phyloP scores from a whole-genome alignment of 2,329 filamentous ascomycete genomes.

The Aspergillus novofumigatus region DNA sequence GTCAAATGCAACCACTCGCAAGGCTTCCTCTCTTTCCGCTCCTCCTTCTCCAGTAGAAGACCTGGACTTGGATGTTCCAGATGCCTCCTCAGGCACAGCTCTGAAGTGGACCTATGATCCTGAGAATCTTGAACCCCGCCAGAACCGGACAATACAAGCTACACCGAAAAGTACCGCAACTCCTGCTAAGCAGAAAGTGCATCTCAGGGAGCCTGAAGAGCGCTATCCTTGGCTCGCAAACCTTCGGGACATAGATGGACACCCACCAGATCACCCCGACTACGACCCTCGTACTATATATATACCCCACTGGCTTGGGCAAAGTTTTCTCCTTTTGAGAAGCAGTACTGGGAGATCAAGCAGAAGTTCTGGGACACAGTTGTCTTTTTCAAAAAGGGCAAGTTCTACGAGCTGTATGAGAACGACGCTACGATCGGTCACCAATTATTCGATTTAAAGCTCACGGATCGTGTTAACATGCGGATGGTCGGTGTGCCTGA shows the following conservation, averaged over 20 bases:
- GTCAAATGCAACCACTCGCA: conserved; percentile 41
- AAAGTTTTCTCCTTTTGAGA: conserved; percentile 90
- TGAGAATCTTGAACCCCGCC: conserved; percentile 50
- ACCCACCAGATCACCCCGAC: conserved; percentile 74
- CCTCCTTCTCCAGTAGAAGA: conserved; percentile 54
- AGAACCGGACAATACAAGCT: conserved; percentile 42
- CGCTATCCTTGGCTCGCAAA: conserved; percentile 89
- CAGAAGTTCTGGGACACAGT: conserved; percentile 96
- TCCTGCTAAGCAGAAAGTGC: conserved; percentile 60
- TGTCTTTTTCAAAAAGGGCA: conserved; percentile 99
- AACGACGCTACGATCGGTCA: conserved; percentile 96
- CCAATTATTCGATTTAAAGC: conserved; percentile 93
- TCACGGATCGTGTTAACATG: conserved; percentile 98
- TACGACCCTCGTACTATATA: conserved; percentile 90
- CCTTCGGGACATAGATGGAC: conserved; percentile 76
- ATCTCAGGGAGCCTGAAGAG: conserved; percentile 76
- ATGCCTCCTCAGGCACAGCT: conserved; percentile 64
- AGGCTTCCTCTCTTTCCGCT: conserved; percentile 39
- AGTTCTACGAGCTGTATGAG: conserved; percentile 98
- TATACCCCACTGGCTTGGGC: conserved; percentile 76
- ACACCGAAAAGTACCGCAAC: conserved; percentile 32
- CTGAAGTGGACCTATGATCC: conserved; percentile 77
- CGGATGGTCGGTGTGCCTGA: conserved; percentile 98
- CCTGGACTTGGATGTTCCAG: conserved; percentile 51
- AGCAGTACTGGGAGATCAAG: conserved; percentile 99